Conservation (phyloP, 257 asterid species). For the Gentiana straminea region DNA sequence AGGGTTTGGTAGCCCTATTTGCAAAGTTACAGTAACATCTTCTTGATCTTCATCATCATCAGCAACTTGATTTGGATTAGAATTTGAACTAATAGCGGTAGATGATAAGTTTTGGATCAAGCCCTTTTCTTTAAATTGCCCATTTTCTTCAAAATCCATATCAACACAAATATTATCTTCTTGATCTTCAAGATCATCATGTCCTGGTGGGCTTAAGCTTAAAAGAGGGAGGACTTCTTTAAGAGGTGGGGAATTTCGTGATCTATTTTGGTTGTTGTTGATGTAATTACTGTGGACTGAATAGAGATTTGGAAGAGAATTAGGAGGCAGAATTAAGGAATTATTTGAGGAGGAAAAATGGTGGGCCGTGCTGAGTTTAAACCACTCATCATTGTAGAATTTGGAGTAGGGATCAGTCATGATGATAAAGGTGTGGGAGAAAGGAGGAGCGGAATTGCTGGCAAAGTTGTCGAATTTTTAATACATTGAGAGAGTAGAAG, state of each 20-base stretch:
- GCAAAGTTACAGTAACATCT: constrained; percentile 69
- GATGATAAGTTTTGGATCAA: constrained; percentile 6
- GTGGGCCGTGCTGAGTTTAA: constrained; percentile 11
- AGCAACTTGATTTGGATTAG: constrained; percentile 1
- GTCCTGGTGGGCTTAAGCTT: constrained; percentile 17
- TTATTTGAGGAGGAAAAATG: constrained; percentile 5
- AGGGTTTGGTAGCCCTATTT: constrained; percentile 91
- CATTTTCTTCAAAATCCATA: constrained; percentile 14
- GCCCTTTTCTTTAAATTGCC: constrained; percentile 7
- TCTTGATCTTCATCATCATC: constrained; percentile 13
- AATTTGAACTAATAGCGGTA: neutral
- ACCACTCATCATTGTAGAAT: constrained; percentile 16
- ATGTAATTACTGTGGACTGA: neutral
- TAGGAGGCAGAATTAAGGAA: constrained; percentile 3
- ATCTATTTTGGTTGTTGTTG: neutral
- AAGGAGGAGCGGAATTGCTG: neutral
- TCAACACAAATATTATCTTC: constrained; percentile 4
- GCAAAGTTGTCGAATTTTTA: neutral
- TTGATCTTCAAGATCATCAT: constrained; percentile 1
- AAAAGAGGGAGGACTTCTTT: constrained; percentile 30
- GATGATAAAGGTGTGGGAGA: constrained; percentile 5
- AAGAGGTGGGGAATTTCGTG: constrained; percentile 25
- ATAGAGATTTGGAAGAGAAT: constrained; percentile 9
- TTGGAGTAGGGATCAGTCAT: constrained; percentile 21
- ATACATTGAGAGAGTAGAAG: neutral